Evolutionary conservation across 495 filamentous ascomycete genomes (phyloP).

Genomic region (Margaritispora aquatica): DNA sequence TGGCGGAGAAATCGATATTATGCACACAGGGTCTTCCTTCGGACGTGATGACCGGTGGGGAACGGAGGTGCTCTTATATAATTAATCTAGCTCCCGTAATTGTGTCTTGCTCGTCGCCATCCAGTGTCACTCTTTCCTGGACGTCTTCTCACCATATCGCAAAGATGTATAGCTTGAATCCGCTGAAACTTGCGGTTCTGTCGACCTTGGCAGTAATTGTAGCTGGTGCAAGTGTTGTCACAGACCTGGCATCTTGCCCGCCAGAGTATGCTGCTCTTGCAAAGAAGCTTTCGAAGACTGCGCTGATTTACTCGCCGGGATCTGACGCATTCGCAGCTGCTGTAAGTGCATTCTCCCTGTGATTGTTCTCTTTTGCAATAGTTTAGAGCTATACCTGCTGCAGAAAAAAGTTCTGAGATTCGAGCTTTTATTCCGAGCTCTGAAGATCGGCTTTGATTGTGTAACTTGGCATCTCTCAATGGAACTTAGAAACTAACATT

Average conservation of each 20-base stretch:
- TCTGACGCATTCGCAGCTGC: constrained; percentile 33
- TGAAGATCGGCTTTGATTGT: too few relatives aligned
- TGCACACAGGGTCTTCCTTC: not conserved
- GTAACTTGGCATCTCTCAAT: too few relatives aligned
- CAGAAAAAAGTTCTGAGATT: too few relatives aligned
- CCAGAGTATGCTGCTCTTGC: constrained; percentile 13
- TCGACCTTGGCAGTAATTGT: not conserved
- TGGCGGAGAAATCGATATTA: not conserved
- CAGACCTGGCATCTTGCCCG: not conserved
- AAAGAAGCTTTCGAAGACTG: constrained; percentile 32
- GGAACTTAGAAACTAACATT: too few relatives aligned
- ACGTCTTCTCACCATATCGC: not conserved
- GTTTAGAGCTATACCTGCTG: too few relatives aligned
- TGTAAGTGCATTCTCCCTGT: too few relatives aligned
- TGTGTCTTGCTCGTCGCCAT: not conserved
- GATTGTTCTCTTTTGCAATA: too few relatives aligned
- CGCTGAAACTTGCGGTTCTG: not conserved
- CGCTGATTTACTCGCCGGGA: constrained; percentile 39
- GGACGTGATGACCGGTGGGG: too few relatives aligned
- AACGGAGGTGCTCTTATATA: too few relatives aligned
- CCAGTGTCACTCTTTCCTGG: constrained; percentile 1
- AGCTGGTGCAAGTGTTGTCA: too few relatives aligned
- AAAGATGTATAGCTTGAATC: not conserved
- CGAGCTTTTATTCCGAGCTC: too few relatives aligned
- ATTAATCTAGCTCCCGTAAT: not conserved